These are phyloP conservation scores for Phylloporus sp. DNA, from an alignment of 768 basidiomycete genomes.

Conservation along the genomic window DNA sequence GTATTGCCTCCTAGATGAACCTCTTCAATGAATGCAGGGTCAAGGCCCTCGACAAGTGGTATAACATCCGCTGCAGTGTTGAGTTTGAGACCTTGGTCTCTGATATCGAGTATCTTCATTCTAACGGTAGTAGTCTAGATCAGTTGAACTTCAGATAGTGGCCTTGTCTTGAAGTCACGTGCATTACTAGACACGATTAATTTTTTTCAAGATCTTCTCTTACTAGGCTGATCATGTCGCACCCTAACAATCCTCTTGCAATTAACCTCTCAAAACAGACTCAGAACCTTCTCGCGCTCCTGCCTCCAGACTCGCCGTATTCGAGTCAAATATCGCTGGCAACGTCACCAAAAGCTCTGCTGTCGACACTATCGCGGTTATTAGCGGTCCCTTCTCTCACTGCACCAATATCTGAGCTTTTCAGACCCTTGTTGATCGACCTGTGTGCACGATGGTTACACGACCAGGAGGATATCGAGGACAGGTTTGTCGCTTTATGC, in stretches of 20 bases:
- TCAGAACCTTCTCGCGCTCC: constrained; percentile 38
- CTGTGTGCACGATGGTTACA: constrained; percentile 80
- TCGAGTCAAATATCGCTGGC: constrained; percentile 36
- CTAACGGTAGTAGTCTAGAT: neutral
- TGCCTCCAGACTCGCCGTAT: constrained; percentile 43
- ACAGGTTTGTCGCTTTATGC: constrained; percentile 57
- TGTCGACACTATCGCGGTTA: constrained; percentile 55
- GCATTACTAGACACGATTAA: neutral
- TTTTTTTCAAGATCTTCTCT: neutral
- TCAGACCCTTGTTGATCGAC: constrained; percentile 75
- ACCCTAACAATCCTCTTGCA: constrained; percentile 51
- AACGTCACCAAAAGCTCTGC: constrained; percentile 39
- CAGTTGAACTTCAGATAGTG: neutral
- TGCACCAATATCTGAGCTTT: constrained; percentile 54
- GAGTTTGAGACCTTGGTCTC: constrained; percentile 58
- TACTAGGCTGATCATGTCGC: constrained; percentile 9
- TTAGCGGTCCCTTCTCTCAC: constrained; percentile 64
- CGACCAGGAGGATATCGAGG: constrained; percentile 43
- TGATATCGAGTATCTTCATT: constrained; percentile 30
- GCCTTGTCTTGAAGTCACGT: constrained; percentile 20
- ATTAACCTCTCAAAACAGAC: constrained; percentile 59
- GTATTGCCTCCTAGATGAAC: constrained; percentile 94
- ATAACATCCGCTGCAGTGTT: constrained; percentile 71
- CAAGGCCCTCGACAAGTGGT: constrained; percentile 62
- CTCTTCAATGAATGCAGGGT: constrained; percentile 71